A percentile compares a stretch with the other conserved stretches of the same genome.
Evolutionary conservation across 306 rosid genomes (phyloP).

Genomic region (Cajanus cajan): DNA sequence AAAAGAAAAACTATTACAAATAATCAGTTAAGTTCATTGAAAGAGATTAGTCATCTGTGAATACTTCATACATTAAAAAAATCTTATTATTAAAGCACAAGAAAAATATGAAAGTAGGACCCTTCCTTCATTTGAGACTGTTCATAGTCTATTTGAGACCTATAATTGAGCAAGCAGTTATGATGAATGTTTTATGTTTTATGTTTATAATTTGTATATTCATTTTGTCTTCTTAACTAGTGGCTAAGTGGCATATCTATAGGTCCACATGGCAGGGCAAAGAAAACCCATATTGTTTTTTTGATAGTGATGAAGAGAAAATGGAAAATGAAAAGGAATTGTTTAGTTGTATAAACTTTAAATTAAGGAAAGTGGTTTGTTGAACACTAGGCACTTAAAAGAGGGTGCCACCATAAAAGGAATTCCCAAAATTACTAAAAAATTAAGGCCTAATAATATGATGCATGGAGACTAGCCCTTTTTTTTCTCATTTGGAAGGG

Average conservation of each 20-base stretch:
- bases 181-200: neutral
- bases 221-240: neutral
- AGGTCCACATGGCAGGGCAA: conserved; percentile 32
- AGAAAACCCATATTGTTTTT: conserved; percentile 15
- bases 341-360: conserved; percentile 25
- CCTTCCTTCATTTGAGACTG: neutral
- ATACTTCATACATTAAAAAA: too few relatives aligned
- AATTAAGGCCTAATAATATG: conserved; percentile 37
- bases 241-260: neutral
- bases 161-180: conserved; percentile 2
- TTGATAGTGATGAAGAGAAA: conserved; percentile 26
- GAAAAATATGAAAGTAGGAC: conserved; percentile 6
- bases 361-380: conserved; percentile 45
- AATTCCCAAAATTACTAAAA: conserved; percentile 29
- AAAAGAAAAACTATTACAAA: too few relatives aligned
- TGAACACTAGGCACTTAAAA: conserved; percentile 46
- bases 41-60: too few relatives aligned
- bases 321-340: conserved; percentile 21
- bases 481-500: conserved; percentile 36
- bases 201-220: neutral
- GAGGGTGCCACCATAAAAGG: conserved; percentile 40
- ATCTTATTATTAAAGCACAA: conserved; percentile 5
- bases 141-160: neutral
- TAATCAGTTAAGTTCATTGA: too few relatives aligned
- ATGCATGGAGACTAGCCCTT: conserved; percentile 35